Evolutionary conservation across 2,329 filamentous ascomycete species (phyloP).

Genomic region (Neonectria faginata): DNA sequence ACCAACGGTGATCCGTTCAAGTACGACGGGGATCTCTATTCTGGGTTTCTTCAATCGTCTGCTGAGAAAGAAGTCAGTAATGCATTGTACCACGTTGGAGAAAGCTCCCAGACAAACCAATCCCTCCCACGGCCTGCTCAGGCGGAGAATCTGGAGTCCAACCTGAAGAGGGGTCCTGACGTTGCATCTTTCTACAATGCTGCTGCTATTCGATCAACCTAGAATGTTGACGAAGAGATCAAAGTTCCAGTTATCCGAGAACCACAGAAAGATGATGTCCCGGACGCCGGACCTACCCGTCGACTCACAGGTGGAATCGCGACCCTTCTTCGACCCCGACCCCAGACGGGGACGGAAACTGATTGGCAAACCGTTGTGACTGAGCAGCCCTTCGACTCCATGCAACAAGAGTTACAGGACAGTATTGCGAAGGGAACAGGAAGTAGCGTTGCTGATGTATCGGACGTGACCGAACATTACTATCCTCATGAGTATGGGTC

Average conservation of each 20-base stretch:
- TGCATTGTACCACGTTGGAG: slow-evolving; percentile 50
- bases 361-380: slow-evolving; percentile 55
- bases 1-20: slow-evolving; percentile 58
- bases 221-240: slow-evolving; percentile 56
- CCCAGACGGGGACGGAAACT: slow-evolving; percentile 35
- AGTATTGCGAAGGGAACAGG: slow-evolving; percentile 49
- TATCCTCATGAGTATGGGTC: slow-evolving; percentile 39
- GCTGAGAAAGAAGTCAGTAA: slow-evolving; percentile 59
- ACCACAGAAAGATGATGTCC: slow-evolving; percentile 10
- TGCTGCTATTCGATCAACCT: slow-evolving; percentile 53
- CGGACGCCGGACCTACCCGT: slow-evolving; percentile 20
- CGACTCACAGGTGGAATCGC: slow-evolving; percentile 34
- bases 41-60: slow-evolving; percentile 51
- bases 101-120: slow-evolving; percentile 33
- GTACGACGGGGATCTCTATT: slow-evolving; percentile 57
- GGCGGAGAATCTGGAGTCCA: slow-evolving; percentile 12
- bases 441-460: slow-evolving; percentile 60
- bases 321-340: slow-evolving; percentile 33
- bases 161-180: slow-evolving; percentile 19
- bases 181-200: slow-evolving; percentile 52
- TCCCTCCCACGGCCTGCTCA: slow-evolving; percentile 14
- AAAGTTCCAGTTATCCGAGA: slow-evolving; percentile 49
- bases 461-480: slow-evolving; percentile 48
- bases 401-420: slow-evolving; percentile 39
- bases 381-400: slow-evolving; percentile 41